Evolutionary conservation across 495 filamentous ascomycete species (phyloP), one percentile per base, ranked within the genome.

Genomic region (Tuber indicum): DNA sequence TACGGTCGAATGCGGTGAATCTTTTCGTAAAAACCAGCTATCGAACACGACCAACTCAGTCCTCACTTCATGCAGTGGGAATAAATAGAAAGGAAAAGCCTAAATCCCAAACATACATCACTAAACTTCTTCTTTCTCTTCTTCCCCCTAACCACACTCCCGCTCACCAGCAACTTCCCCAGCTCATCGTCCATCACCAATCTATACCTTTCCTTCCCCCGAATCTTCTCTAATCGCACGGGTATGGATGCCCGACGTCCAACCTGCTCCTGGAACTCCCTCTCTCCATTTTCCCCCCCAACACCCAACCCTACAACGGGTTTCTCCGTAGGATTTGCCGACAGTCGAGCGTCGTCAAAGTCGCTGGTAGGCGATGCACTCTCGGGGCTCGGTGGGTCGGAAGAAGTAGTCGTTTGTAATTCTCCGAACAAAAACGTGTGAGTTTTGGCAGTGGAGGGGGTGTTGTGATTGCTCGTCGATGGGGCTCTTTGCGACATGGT

Each of bases 1-100:
- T 89, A 19, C 89, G 86, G 82, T 94, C 92, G 79, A 94, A 93
- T 8, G 90, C 85, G 0, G 91, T 91, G 80, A 92, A 91, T 74
- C 88, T 89, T 47, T 88, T 86, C 4, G 91, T 92, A 81, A 93
- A 92, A 26, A 91, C 88, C 58, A 91, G 83, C 81, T 83, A 36
- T 80, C 9, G 26, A 66, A 5, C 58, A 66, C 3, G 32, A 66
- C 26, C 10, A 49, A 14, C 46, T 16, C n/a, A 58, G 72, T 26
- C 39, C 41, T n/a, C 19, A 8, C 47, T 76, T 70, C 78, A 66
- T 47, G 75, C 46, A 70, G 70, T 26, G 32, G 72, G 43, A 26
- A 71, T 44, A 39, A 47, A 62, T 46, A 42, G 16, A 45, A 7
- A 26, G 16, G 14, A 46, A 62, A 41, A 1, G 17, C 45, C 41